Evolutionary conservation across 805 yeast genomes (phyloP), one percentile per base, ranked within the genome.

Genomic region (Barnettozyma botsteinii): DNA sequence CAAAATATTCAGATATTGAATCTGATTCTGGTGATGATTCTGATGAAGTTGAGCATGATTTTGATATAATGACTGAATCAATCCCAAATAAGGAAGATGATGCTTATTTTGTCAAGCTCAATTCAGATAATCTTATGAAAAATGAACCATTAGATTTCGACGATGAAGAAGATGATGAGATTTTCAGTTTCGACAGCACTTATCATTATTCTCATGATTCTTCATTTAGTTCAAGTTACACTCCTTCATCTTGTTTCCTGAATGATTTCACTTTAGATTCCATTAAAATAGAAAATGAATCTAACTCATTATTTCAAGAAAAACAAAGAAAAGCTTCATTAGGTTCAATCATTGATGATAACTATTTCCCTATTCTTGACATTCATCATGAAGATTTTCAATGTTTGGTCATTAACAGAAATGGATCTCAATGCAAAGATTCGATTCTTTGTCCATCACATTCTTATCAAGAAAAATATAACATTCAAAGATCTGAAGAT

Each of bases 341-440:
- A n/a, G n/a, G n/a, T n/a, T n/a, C 22, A 8, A 17, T 14, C 20
- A 15, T 33, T 3, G 22, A 33, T 10, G 31, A 25, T 12, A 24
- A 15, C 13, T 33, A 18, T 3, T 42, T 41, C 33, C 36, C 37
- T 22, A 45, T 51, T n/a, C 31, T 22, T 13, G 48, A 50, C 13
- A 37, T 43, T 12, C 32, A 42, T 23, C 52, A 52, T 35, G 41
- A 38, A 12, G 55, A 50, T 34, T 50, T 51, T 38, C 47, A 46
- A n/a, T 53, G 56, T 29, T 31, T 46, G 2, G 56, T 47, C 6
- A 17, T 40, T 13, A 43, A 46, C 4, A 23, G 33, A 3, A 22
- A 26, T 12, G 31, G 36, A 4, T 15, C 18, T 1, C 47, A 46
- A 17, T 52, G 55, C 33, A 46, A 43, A 35, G 47, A 46, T 30